These are phyloP conservation scores for Pyrenophora seminiperda DNA, from an alignment of 2,329 filamentous ascomycete genomes.

Conservation along the genomic window DNA sequence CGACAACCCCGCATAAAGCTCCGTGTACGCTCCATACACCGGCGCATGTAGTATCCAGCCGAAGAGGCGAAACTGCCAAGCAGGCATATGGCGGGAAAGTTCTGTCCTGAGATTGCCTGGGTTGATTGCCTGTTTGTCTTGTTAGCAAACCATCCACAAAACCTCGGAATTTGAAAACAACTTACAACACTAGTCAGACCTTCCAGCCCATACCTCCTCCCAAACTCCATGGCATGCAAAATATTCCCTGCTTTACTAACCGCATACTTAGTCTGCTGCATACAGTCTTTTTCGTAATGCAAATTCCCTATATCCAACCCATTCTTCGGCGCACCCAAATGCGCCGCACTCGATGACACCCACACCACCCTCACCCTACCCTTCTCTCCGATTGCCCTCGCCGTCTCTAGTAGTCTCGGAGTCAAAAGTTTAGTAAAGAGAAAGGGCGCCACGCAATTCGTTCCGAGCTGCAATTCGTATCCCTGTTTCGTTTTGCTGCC, in stretches of 20 bases:
- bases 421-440: constrained; percentile 49
- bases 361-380: constrained; percentile 46
- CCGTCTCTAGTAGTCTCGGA: constrained; percentile 44
- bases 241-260: constrained; percentile 38
- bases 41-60: constrained; percentile 14
- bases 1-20: constrained; percentile 31
- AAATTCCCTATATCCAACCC: constrained; percentile 28
- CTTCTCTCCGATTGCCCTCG: constrained; percentile 19
- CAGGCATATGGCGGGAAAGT: constrained; percentile 41
- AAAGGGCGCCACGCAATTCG: constrained; percentile 50
- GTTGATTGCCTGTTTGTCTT: constrained; percentile 34
- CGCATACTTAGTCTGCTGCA: constrained; percentile 22
- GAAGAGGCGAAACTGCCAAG: constrained; percentile 1
- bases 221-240: constrained; percentile 32
- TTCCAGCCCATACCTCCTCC: constrained; percentile 15
- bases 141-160: too few species aligned
- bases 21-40: constrained; percentile 33
- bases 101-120: constrained; percentile 46
- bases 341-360: constrained; percentile 23
- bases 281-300: constrained; percentile 16
- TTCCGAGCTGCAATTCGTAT: constrained; percentile 45
- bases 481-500: constrained; percentile 32
- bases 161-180: background rate
- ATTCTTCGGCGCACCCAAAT: constrained; percentile 14
- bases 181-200: constrained; percentile 32